Conservation (phyloP, 2,329 filamentous ascomycete species). For the Hirsutella thompsonii region DNA sequence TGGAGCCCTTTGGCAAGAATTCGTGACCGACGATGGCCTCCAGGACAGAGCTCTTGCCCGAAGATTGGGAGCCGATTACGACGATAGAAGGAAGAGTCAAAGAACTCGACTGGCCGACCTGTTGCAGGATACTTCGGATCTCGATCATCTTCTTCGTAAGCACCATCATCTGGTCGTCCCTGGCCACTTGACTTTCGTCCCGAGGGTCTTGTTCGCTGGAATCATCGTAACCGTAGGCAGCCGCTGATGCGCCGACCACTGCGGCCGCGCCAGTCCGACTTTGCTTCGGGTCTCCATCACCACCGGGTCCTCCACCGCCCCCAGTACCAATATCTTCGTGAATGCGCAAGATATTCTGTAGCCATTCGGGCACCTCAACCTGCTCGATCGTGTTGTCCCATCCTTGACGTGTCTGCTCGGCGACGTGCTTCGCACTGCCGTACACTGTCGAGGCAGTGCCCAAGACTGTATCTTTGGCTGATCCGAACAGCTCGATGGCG, state of each 20-base stretch:
- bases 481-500: slow-evolving; percentile 53
- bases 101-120: slow-evolving; percentile 80
- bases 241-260: slow-evolving; percentile 58
- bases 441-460: slow-evolving; percentile 58
- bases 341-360: slow-evolving; percentile 56
- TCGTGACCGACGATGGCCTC: slow-evolving; percentile 97
- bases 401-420: slow-evolving; percentile 64
- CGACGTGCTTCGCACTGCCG: slow-evolving; percentile 59
- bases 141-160: slow-evolving; percentile 99
- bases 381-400: slow-evolving; percentile 77
- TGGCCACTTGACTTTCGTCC: slow-evolving; percentile 51
- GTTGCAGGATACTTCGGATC: slow-evolving; percentile 82
- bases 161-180: slow-evolving; percentile 98
- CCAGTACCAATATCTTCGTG: slow-evolving; percentile 46
- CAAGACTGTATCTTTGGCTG: slow-evolving; percentile 58
- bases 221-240: slow-evolving; percentile 67
- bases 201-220: slow-evolving; percentile 52
- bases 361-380: slow-evolving; percentile 59
- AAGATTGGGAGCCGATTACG: slow-evolving; percentile 97
- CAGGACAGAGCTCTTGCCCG: slow-evolving; percentile 92
- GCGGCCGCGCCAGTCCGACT: slow-evolving; percentile 47
- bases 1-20: slow-evolving; percentile 92
- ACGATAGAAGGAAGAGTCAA: slow-evolving; percentile 91
- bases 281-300: slow-evolving; percentile 39
- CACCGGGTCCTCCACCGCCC: slow-evolving; percentile 33